Evolutionary conservation across 768 basidiomycete genomes (phyloP), one percentile per base, ranked within the genome.

Genomic region (Nidularia pulvinata): DNA sequence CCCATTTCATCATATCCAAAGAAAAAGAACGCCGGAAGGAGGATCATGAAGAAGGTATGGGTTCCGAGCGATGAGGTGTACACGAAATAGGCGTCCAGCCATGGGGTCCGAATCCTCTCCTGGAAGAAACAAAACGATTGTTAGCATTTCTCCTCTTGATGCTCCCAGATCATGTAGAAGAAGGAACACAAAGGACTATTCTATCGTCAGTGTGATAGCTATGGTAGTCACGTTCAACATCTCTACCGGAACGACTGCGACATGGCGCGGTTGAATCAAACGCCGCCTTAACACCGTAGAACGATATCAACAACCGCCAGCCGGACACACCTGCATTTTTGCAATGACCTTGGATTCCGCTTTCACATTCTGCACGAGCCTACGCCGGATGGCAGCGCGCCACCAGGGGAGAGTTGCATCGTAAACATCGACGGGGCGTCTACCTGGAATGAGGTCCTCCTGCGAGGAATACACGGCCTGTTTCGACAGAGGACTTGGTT

Each of bases 41-140:
- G 80, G 33, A 85, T 82, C 89, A 96, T 93, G 79, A 98, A 98
- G 72, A 95, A 98, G 0, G 90, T 93, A 61, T 94, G 93, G 0
- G 91, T 93, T 9, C 82, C 93, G 7, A 93, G 74, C 0, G 86
- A 79, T 0, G 90, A 92, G 0, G 89, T 84, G 57, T 94, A 89
- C 33, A 95, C 82, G 63, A 95, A 95, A 62, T 92, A 95, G 1
- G 74, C 71, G 63, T 95, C 93, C 22, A 91, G 70, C 77, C 80
- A 85, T 2, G 88, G 80, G 4, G 75, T 76, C 5, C 89, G 83
- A 30, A 91, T 75, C 5, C 65, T 67, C 7, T 75, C 65, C 89
- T 84, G 57, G 5, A 34, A 33, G 13, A 7, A 16, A 32, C 50
- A 46, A 36, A 25, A 45, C 33, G 39, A 19, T 16, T 7, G 44